A percentile compares a stretch with the other conserved stretches of the same genome.
phyloP scores from a whole-genome alignment of 1,139 yeast genomes.

The Candida neerlandica region DNA sequence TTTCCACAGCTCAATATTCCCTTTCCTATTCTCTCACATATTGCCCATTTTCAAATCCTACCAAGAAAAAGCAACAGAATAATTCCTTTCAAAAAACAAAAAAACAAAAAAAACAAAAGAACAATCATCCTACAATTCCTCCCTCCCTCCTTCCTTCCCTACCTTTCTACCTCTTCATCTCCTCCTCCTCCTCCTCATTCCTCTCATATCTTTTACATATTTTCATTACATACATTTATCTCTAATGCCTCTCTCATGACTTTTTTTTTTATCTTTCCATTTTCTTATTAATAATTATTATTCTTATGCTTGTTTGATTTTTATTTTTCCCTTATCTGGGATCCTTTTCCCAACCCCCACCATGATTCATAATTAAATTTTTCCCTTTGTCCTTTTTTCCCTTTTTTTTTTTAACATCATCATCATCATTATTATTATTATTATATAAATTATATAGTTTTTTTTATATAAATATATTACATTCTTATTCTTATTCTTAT shows the following conservation, averaged over 20 bases:
- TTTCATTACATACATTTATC: conserved; percentile 6
- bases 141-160: neutral
- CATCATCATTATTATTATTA: neutral
- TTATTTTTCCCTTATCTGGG: neutral
- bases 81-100: neutral
- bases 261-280: neutral
- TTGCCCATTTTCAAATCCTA: neutral
- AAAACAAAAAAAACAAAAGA: neutral
- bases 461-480: neutral
- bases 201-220: conserved; percentile 1
- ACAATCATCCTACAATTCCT: neutral
- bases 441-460: conserved; percentile 1
- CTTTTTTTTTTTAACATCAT: too few relatives aligned
- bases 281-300: neutral
- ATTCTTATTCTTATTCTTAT: neutral
- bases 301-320: conserved; percentile 3
- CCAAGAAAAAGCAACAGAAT: neutral
- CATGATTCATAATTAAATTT: neutral
- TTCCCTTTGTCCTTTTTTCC: neutral
- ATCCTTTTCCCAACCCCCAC: too few relatives aligned
- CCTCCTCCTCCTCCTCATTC: conserved; percentile 1
- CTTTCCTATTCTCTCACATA: neutral
- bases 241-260: conserved; percentile 12
- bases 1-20: conserved; percentile 18
- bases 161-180: neutral